phyloP scores from a whole-genome alignment of 2,329 filamentous ascomycete species.

The Colletotrichum sp. region DNA sequence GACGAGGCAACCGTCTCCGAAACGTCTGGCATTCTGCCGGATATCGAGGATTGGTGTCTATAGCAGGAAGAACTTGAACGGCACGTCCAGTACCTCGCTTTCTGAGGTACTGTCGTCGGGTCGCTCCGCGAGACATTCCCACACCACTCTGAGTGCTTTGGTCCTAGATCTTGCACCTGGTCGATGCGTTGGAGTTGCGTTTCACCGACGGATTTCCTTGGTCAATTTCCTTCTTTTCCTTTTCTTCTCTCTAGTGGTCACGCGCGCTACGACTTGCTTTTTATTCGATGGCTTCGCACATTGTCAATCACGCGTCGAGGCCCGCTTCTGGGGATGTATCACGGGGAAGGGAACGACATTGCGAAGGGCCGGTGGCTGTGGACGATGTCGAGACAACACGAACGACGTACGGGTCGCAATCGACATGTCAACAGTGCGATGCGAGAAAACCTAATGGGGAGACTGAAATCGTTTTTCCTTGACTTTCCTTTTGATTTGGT shows the following conservation, averaged over 20 bases:
- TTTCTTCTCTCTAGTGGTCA: conserved; percentile 23
- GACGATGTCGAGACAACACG: neutral
- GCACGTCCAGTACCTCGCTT: conserved; percentile 41
- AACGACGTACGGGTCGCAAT: neutral
- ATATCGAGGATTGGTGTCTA: neutral
- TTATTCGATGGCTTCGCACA: conserved; percentile 24
- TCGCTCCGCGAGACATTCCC: conserved; percentile 14
- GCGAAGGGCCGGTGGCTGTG: neutral
- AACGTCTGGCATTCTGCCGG: neutral
- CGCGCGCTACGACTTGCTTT: conserved; percentile 15
- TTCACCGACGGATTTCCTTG: conserved; percentile 24
- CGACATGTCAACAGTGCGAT: neutral
- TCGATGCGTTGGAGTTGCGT: conserved; percentile 45
- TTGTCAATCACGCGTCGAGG: conserved; percentile 28
- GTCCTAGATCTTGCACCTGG: conserved; percentile 16
- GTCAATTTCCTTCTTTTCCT: conserved; percentile 20
- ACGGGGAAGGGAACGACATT: conserved; percentile 6
- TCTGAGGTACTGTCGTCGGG: conserved; percentile 33
- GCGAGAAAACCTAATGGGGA: neutral
- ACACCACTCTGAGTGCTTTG: neutral
- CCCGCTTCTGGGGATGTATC: conserved; percentile 42
- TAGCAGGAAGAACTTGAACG: conserved; percentile 34
- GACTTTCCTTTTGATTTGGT: neutral
- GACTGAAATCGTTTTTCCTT: conserved; percentile 2
- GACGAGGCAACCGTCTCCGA: conserved; percentile 26